A percentile compares a stretch with the other conserved stretches of the same genome.
Conservation (phyloP, 1,139 yeast species). For the Nematodospora anomalae region DNA sequence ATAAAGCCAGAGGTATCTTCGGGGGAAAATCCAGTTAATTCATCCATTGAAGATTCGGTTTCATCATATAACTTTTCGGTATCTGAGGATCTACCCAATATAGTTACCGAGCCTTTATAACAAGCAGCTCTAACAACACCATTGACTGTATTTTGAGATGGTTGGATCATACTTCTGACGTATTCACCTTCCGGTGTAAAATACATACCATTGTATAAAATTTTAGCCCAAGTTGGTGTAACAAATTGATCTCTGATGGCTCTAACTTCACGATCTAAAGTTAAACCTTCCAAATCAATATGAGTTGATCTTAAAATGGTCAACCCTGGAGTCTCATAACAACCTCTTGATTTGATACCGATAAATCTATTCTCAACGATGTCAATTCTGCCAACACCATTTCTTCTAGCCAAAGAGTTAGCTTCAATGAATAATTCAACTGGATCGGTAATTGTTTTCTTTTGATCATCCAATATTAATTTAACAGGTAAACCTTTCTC, state of each 20-base stretch:
- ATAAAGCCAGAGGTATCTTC: slow-evolving; percentile 97
- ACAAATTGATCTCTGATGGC: slow-evolving; percentile 95
- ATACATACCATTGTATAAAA: slow-evolving; percentile 95
- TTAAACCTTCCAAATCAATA: slow-evolving; percentile 94
- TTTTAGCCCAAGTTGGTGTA: slow-evolving; percentile 85
- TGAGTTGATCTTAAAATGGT: slow-evolving; percentile 92
- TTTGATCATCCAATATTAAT: slow-evolving; percentile 66
- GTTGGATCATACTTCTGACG: slow-evolving; percentile 87
- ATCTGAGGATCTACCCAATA: slow-evolving; percentile 91
- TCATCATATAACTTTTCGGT: slow-evolving; percentile 97
- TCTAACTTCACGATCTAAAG: slow-evolving; percentile 96
- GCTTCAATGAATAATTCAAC: slow-evolving; percentile 92
- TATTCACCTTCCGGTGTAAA: slow-evolving; percentile 98
- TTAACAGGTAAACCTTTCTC: slow-evolving; percentile 86
- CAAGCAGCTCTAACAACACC: slow-evolving; percentile 93
- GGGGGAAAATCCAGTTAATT: slow-evolving; percentile 95
- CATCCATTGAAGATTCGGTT: slow-evolving; percentile 98
- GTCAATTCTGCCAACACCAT: slow-evolving; percentile 99
- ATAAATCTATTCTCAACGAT: slow-evolving; percentile 98
- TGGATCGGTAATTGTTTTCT: slow-evolving; percentile 68
- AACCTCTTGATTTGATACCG: slow-evolving; percentile 98
- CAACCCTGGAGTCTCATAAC: slow-evolving; percentile 98
- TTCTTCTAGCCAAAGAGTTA: slow-evolving; percentile 94
- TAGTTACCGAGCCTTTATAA: slow-evolving; percentile 83
- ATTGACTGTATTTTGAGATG: slow-evolving; percentile 92